phyloP scores from a whole-genome alignment of 169 alveolate species.

The Plasmodium gallinaceum region DNA sequence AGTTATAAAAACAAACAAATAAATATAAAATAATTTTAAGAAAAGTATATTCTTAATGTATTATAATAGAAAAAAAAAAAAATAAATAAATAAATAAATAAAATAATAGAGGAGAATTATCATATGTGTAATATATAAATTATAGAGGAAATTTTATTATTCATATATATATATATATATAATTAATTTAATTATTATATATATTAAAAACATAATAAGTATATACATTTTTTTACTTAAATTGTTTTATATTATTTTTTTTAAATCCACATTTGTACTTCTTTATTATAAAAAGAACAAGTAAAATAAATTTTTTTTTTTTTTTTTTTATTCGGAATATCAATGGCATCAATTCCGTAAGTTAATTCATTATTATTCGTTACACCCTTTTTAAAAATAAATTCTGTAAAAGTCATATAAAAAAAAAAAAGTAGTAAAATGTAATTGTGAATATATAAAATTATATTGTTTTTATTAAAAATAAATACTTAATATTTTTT shows the following conservation, averaged over 20 bases:
- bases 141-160: not conserved
- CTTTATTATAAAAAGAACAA: constrained; percentile 72
- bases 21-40: too few relatives aligned
- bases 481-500: not conserved
- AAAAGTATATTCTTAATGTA: too few relatives aligned
- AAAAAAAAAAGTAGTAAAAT: not conserved
- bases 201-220: not conserved
- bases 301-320: constrained; percentile 59
- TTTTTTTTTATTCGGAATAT: constrained; percentile 27
- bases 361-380: constrained; percentile 45
- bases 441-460: not conserved
- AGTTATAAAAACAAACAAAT: too few relatives aligned
- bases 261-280: constrained; percentile 58
- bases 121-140: too few relatives aligned
- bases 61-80: too few relatives aligned
- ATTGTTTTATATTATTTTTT: not conserved
- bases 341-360: constrained; percentile 58
- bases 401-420: constrained; percentile 16
- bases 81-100: too few relatives aligned
- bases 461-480: not conserved
- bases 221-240: constrained; percentile 4
- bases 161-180: not conserved
- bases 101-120: too few relatives aligned
- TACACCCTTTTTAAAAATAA: constrained; percentile 41
- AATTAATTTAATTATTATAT: not conserved